Evolutionary conservation across 768 basidiomycete genomes (phyloP).

Genomic region (Psilocybe sp.): DNA sequence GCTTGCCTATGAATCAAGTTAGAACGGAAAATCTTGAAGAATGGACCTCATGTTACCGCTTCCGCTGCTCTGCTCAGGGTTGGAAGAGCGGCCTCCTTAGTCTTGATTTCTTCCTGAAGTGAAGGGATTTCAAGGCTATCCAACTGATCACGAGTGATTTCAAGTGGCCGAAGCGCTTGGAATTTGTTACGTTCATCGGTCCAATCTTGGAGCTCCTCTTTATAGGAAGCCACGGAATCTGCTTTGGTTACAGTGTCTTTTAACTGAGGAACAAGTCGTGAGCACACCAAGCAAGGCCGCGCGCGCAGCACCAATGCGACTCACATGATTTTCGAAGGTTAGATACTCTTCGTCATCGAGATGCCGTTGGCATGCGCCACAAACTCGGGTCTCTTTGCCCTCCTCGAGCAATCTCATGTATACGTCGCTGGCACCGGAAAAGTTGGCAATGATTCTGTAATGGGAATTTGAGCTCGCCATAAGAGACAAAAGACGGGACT

Average conservation of each 20-base stretch:
- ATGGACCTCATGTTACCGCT: conserved; percentile 41
- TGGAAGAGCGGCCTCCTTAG: conserved; percentile 54
- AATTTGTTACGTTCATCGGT: conserved; percentile 50
- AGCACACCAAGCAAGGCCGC: not conserved
- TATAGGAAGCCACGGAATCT: conserved; percentile 38
- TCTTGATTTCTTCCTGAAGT: conserved; percentile 59
- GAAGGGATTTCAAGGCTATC: conserved; percentile 61
- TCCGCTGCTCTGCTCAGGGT: conserved; percentile 52
- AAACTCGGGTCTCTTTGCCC: conserved; percentile 65
- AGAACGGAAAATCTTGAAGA: conserved; percentile 3
- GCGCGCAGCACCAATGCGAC: conserved; percentile 26
- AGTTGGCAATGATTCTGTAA: conserved; percentile 24
- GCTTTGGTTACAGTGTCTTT: conserved; percentile 59
- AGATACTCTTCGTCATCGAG: conserved; percentile 49
- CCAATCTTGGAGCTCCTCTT: conserved; percentile 59
- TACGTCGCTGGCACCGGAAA: conserved; percentile 31
- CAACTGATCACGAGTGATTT: conserved; percentile 53
- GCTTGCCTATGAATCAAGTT: conserved; percentile 36
- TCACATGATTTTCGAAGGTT: conserved; percentile 71
- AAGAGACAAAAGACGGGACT: not conserved
- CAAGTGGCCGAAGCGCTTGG: conserved; percentile 57
- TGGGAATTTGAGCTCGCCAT: not conserved
- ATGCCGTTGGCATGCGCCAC: conserved; percentile 73
- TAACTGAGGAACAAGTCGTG: conserved; percentile 42
- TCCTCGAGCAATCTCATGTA: conserved; percentile 54